phyloP scores from a whole-genome alignment of 2,329 filamentous ascomycete genomes.

The Aspergillus luchuensis region DNA sequence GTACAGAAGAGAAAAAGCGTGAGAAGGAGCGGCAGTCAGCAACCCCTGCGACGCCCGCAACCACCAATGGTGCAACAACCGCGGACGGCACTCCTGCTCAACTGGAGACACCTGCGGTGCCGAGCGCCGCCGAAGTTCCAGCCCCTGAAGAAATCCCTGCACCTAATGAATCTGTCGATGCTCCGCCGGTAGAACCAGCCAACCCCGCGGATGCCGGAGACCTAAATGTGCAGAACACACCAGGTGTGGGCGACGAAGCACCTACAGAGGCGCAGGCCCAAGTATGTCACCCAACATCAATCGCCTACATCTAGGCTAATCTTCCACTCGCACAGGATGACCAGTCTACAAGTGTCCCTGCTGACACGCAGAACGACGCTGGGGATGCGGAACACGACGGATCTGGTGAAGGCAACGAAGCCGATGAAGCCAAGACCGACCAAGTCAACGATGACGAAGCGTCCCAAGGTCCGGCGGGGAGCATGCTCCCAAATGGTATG shows the following conservation, averaged over 20 bases:
- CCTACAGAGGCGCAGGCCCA: slow-evolving; percentile 12
- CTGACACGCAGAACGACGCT: slow-evolving; percentile 12
- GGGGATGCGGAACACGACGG: slow-evolving; percentile 15
- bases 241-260: slow-evolving; percentile 11
- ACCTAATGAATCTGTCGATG: slow-evolving; percentile 15
- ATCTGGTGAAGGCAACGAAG: slow-evolving; percentile 18
- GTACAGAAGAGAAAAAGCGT: slow-evolving; percentile 87
- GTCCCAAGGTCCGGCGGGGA: slow-evolving; percentile 12
- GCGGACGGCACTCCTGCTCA: slow-evolving; percentile 22
- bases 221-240: slow-evolving; percentile 6
- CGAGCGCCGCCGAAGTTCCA: slow-evolving; percentile 22
- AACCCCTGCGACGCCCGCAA: slow-evolving; percentile 39
- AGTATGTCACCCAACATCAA: slow-evolving; percentile 19
- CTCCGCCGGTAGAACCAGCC: slow-evolving; percentile 18
- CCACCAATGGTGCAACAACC: slow-evolving; percentile 28
- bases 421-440: slow-evolving; percentile 12
- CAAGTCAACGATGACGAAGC: slow-evolving; percentile 21
- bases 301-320: neutral
- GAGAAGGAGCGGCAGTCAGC: slow-evolving; percentile 58
- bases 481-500: slow-evolving; percentile 31
- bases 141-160: slow-evolving; percentile 11
- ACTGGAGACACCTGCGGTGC: slow-evolving; percentile 20
- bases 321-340: slow-evolving; percentile 16
- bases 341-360: slow-evolving; percentile 11
- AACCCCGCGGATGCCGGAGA: slow-evolving; percentile 12